These are phyloP conservation scores for Tricholoma sp. DNA, from an alignment of 768 basidiomycete species.

Conservation along the genomic window DNA sequence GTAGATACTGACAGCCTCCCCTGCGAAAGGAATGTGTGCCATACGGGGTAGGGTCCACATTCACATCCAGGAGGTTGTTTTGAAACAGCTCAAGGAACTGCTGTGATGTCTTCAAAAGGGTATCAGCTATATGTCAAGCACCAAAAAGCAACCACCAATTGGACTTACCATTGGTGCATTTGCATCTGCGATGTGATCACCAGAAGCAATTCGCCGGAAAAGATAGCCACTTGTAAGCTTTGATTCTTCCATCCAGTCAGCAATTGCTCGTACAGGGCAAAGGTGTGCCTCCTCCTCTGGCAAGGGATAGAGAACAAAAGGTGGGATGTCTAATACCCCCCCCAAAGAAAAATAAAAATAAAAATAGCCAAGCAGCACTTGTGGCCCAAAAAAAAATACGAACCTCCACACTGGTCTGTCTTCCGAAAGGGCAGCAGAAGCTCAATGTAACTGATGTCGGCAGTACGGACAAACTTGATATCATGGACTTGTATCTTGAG, in stretches of 20 bases:
- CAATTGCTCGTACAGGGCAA: conserved; percentile 29
- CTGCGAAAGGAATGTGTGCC: conserved; percentile 37
- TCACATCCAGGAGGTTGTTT: conserved; percentile 34
- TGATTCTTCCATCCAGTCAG: conserved; percentile 21
- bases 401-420: too few relatives aligned
- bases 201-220: conserved; percentile 25
- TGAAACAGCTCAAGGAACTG: conserved; percentile 33
- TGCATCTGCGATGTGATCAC: conserved; percentile 20
- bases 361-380: too few relatives aligned
- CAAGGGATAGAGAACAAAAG: conserved; percentile 21
- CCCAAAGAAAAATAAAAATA: too few relatives aligned
- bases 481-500: too few relatives aligned
- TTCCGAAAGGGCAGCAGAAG: too few relatives aligned
- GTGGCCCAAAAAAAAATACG: too few relatives aligned
- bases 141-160: too few relatives aligned
- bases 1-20: conserved; percentile 37
- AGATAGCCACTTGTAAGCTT: conserved; percentile 23
- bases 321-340: conserved; percentile 21
- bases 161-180: conserved; percentile 20
- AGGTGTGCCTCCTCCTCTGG: conserved; percentile 23
- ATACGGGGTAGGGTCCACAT: conserved; percentile 29
- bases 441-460: too few relatives aligned
- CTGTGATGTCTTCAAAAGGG: conserved; percentile 23
- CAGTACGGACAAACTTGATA: too few relatives aligned
- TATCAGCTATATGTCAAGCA: not conserved